Percentiles rank a stretch among this genome's conserved stretches.
phyloP scores from a whole-genome alignment of 1,284 basidiomycete species.

The Erythrobasidium hasegawianum region DNA sequence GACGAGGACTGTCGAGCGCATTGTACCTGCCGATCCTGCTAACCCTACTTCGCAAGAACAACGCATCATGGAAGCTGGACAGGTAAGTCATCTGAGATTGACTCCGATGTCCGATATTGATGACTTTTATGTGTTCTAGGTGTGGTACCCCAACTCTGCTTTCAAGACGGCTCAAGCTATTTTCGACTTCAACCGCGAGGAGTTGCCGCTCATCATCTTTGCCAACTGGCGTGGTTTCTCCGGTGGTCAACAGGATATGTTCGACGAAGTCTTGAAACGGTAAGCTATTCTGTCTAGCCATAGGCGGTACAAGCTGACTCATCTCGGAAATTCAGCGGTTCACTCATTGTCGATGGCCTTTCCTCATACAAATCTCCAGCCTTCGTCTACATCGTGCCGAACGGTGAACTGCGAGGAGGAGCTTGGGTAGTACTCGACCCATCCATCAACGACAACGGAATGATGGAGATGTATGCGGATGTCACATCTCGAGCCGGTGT shows the following conservation, averaged over 20 bases:
- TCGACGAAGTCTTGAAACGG: constrained; percentile 49
- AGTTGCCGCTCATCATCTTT: constrained; percentile 94
- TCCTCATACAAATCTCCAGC: constrained; percentile 97
- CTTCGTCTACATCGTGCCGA: constrained; percentile 97
- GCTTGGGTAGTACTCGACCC: constrained; percentile 99
- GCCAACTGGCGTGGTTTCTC: constrained; percentile 99
- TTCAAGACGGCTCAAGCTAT: constrained; percentile 99
- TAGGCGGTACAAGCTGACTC: not conserved
- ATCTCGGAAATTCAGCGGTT: constrained; percentile 44
- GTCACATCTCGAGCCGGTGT: constrained; percentile 94
- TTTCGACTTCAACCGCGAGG: constrained; percentile 97
- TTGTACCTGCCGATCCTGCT: constrained; percentile 97
- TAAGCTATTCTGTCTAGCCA: constrained; percentile 9
- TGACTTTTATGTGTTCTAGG: constrained; percentile 50
- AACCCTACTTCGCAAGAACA: constrained; percentile 97
- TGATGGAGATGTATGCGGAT: constrained; percentile 97
- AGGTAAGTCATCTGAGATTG: too few species aligned
- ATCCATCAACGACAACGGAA: constrained; percentile 83
- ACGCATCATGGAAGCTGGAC: constrained; percentile 97
- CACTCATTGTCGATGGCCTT: constrained; percentile 88
- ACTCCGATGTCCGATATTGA: constrained; percentile 8
- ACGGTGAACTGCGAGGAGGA: constrained; percentile 97
- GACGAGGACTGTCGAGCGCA: constrained; percentile 92
- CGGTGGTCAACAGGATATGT: constrained; percentile 97
- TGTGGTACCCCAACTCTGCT: constrained; percentile 99